A percentile compares a stretch with the other conserved stretches of the same genome.
phyloP scores from a whole-genome alignment of 208 protist genomes.

The Trypanosoma conorhini region DNA sequence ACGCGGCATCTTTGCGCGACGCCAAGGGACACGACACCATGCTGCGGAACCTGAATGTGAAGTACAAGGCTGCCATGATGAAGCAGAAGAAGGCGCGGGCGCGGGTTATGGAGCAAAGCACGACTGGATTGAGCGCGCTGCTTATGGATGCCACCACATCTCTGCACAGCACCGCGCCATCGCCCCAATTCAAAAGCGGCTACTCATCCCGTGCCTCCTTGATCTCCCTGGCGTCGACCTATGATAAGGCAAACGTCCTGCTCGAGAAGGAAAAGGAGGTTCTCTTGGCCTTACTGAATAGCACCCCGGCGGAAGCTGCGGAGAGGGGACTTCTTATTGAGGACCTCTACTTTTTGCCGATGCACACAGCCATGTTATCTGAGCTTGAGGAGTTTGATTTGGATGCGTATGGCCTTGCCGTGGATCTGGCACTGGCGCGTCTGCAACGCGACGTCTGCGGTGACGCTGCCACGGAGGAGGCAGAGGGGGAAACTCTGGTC shows the following conservation, averaged over 20 bases:
- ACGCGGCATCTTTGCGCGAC: constrained; percentile 3
- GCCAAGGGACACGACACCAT: constrained; percentile 24
- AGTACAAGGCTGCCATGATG: constrained; percentile 24
- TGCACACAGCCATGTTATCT: constrained; percentile 51
- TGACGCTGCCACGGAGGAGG: not conserved
- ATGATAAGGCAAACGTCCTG: not conserved
- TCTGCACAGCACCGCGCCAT: not conserved
- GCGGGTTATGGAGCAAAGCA: not conserved
- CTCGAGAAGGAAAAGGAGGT: constrained; percentile 41
- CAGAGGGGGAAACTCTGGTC: not conserved
- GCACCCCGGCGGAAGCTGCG: constrained; percentile 22
- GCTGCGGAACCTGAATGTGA: constrained; percentile 29
- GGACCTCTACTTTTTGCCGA: constrained; percentile 69
- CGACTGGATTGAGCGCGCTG: not conserved
- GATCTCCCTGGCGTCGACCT: not conserved
- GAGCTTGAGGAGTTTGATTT: constrained; percentile 54
- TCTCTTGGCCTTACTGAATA: constrained; percentile 44
- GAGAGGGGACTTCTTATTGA: constrained; percentile 46
- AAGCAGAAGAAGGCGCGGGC: not conserved
- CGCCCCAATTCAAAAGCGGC: not conserved
- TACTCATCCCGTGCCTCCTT: not conserved
- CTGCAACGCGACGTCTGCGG: constrained; percentile 31
- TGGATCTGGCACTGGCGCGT: constrained; percentile 48
- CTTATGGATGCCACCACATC: too few species aligned
- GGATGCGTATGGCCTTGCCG: constrained; percentile 46